Base-by-base conservation (phyloP, 2,329 filamentous ascomycete genomes). In the Daldinia eschscholtzii region DNA sequence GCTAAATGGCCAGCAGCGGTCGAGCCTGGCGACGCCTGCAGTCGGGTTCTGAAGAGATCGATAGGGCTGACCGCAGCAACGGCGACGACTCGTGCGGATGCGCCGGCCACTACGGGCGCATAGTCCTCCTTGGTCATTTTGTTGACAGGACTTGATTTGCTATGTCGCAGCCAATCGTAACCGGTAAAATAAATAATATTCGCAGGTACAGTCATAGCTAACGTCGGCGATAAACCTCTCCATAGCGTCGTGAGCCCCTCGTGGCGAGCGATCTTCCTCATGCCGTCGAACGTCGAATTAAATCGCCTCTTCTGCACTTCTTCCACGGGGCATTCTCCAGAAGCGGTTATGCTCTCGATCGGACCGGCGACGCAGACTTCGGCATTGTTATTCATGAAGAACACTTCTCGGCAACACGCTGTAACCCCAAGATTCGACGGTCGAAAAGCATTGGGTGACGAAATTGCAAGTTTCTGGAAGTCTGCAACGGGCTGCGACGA, bases 101-200 rank as follows among this genome's bases (percentile, higher is more conserved):
- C 88, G 0, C 96, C 96, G 2, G 93, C 93, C 0, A 92, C 84
- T 1, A 99, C 85, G 0, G 96, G 94, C 5, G 92, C 89, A 73
- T 93, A 93, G 7, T 88, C 86, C 72, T 95, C 92, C 13, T 87
- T 86, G 9, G 91, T 78, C 20, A 86, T 73, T 46, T 83, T 84
- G 39, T 86, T 86, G 70, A 98, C 87, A 0, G 94, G 94, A 73
- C 93, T 97, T 46, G 82, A 83, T 0, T 84, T 83, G 75, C 93
- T 92, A 71, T 87, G 92, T 39, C 96, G 90, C 65, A 99, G 80
- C 92, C 94, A 98, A 77, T 99, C 96, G 80, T 99, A 99, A 42
- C 96, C 96, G 12, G 96, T 97, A 76, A 98, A 98, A 81, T 99
- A 99, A 72, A 99, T 98, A 73, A 99, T 96, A 79, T 99, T 99